Conservation (phyloP, 768 basidiomycete genomes). For the Kwoniella dejecticola region DNA sequence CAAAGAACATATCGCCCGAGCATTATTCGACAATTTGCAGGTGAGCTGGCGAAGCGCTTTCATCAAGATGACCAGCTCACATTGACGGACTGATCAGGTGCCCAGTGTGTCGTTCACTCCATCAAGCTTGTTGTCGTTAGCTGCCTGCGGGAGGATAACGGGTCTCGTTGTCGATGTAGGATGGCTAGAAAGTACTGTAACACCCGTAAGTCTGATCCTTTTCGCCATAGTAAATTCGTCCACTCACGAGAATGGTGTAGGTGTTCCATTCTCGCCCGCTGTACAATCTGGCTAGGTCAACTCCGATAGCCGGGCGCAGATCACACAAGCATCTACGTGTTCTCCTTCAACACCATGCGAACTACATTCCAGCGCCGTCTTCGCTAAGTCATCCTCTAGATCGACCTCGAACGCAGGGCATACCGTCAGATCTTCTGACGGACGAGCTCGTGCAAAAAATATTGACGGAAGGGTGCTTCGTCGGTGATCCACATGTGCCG, state of each 20-base stretch:
- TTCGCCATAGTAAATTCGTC: not conserved
- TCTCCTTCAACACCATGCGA: slow-evolving; percentile 78
- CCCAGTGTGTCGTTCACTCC: slow-evolving; percentile 92
- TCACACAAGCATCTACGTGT: slow-evolving; percentile 76
- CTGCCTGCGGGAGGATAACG: slow-evolving; percentile 84
- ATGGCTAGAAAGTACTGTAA: slow-evolving; percentile 80
- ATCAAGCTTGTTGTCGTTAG: slow-evolving; percentile 78
- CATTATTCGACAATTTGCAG: slow-evolving; percentile 87
- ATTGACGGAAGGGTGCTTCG: slow-evolving; percentile 86
- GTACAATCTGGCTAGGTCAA: slow-evolving; percentile 77
- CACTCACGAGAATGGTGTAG: slow-evolving; percentile 57
- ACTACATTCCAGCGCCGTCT: slow-evolving; percentile 78
- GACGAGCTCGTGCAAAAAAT: slow-evolving; percentile 84
- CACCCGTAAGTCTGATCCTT: slow-evolving; percentile 67
- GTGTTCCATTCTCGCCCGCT: slow-evolving; percentile 87
- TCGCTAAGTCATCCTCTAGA: slow-evolving; percentile 67
- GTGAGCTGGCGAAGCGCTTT: slow-evolving; percentile 56
- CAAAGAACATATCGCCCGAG: slow-evolving; percentile 82
- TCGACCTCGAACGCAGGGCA: slow-evolving; percentile 63
- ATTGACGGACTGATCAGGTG: slow-evolving; percentile 62
- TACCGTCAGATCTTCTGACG: slow-evolving; percentile 77
- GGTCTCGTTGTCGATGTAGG: slow-evolving; percentile 93
- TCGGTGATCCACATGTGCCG: slow-evolving; percentile 58
- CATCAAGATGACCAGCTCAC: not conserved
- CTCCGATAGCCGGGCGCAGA: slow-evolving; percentile 82